Base-by-base conservation (phyloP, 208 protist species). In the Leishmania martiniquensis region DNA sequence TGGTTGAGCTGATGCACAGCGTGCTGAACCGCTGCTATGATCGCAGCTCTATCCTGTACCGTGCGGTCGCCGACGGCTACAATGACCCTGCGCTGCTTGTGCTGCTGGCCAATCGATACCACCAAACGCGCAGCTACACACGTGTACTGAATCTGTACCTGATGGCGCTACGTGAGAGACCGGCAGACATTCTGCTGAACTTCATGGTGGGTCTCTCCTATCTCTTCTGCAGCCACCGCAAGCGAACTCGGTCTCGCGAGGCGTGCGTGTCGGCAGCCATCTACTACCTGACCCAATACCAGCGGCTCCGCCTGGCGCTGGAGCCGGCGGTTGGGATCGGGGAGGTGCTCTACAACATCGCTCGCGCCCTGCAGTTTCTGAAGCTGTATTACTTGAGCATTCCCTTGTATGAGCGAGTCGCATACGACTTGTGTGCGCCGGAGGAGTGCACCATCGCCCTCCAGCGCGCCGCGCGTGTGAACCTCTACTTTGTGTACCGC, bases 321-420 rank as follows among this genome's bases (percentile, higher is more conserved):
- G 88, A 87, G 62, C 76, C 87, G 22, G 45, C 75, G 29, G 77
- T 85, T 32, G 80, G 75, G 0, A 60, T 76, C 13, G 94, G 92
- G 17, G 94, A 97, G 87, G 88, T 88, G 10, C 76, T 94, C 20
- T 97, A 96, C 87, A 97, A 97, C 88, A 80, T 85, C n/a, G 94
- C 92, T 4, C 83, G 92, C 52, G 88, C 88, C 32, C 72, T 96
- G 44, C 94, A 97, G 59, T 95, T 91, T 72, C 83, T 97, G 37
- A 71, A 85, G 47, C 65, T 95, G 70, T 79, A 86, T 57, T 82
- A 95, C 67, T 86, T 95, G 60, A 86, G 85, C 80, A 72, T 92
- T 9, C 94, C 92, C 45, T 82, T 97, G 20, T 97, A 97, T 81
- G 87, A 95, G 72, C 87, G 90, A 62, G 87, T 97, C 39, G 88